Evolutionary conservation across 2,329 filamentous ascomycete species (phyloP).

Genomic region (Cercospora janseana): DNA sequence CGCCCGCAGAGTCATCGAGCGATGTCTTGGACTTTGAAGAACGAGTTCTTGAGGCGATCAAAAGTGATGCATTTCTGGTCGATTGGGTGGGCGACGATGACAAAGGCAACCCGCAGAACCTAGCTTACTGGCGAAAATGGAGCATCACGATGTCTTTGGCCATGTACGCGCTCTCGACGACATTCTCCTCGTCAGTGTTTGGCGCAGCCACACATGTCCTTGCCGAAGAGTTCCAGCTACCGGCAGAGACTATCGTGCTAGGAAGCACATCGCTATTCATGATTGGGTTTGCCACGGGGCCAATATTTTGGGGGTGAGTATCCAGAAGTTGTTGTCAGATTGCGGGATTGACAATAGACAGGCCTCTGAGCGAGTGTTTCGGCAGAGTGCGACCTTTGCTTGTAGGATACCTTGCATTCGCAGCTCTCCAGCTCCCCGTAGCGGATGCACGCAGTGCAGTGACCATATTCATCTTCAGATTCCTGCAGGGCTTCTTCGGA

Average conservation of each 20-base stretch:
- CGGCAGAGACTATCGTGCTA: slow-evolving; percentile 14
- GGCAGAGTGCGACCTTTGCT: slow-evolving; percentile 44
- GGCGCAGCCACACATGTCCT: slow-evolving; percentile 12
- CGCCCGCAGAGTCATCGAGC: background rate
- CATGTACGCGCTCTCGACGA: slow-evolving; percentile 15
- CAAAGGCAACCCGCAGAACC: slow-evolving; percentile 18
- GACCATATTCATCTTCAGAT: slow-evolving; percentile 46
- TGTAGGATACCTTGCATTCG: slow-evolving; percentile 38
- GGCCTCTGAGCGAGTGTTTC: slow-evolving; percentile 57
- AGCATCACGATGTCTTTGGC: slow-evolving; percentile 18
- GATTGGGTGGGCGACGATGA: slow-evolving; percentile 20
- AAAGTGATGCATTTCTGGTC: slow-evolving; percentile 13
- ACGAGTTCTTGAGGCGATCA: slow-evolving; percentile 9
- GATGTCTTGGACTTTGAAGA: slow-evolving; percentile 7
- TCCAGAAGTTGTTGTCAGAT: background rate
- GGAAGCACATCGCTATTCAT: slow-evolving; percentile 61
- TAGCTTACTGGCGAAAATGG: slow-evolving; percentile 19
- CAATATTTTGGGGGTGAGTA: slow-evolving; percentile 40
- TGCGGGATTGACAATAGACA: background rate
- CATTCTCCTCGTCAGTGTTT: slow-evolving; percentile 19
- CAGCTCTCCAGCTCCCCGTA: slow-evolving; percentile 42
- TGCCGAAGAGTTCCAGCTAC: slow-evolving; percentile 11
- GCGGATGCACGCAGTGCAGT: slow-evolving; percentile 45
- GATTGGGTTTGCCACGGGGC: slow-evolving; percentile 58
- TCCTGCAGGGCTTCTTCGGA: slow-evolving; percentile 45